Conservation (phyloP, 768 basidiomycete genomes). For the Trametes elegans region DNA sequence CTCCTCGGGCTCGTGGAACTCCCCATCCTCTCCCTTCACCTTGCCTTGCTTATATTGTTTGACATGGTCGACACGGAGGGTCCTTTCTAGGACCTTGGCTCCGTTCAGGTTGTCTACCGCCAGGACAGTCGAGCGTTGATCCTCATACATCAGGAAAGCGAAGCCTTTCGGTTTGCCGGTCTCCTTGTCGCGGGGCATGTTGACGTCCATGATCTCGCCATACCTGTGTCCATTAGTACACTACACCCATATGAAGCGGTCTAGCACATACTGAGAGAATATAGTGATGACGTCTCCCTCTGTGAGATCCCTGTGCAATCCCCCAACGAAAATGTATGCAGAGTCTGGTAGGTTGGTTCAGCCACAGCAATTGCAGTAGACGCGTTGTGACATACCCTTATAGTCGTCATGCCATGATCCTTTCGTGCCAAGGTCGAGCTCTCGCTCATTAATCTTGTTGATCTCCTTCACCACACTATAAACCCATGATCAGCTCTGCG, state of each 20-base stretch:
- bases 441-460: constrained; percentile 86
- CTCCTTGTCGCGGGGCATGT: constrained; percentile 90
- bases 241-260: background rate
- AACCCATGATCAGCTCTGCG: background rate
- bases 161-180: constrained; percentile 92
- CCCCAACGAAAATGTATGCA: constrained; percentile 93
- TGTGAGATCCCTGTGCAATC: constrained; percentile 83
- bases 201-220: constrained; percentile 95
- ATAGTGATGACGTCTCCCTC: constrained; percentile 98
- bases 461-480: constrained; percentile 90
- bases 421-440: constrained; percentile 72
- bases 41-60: constrained; percentile 90
- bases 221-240: constrained; percentile 52
- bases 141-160: constrained; percentile 98
- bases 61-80: constrained; percentile 89
- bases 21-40: constrained; percentile 74
- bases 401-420: constrained; percentile 97
- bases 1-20: constrained; percentile 81
- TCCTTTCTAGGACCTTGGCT: constrained; percentile 81
- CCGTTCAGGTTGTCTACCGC: constrained; percentile 99
- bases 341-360: constrained; percentile 74
- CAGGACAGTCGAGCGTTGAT: constrained; percentile 92
- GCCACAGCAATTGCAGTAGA: background rate
- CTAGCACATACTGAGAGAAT: constrained; percentile 84
- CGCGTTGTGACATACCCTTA: constrained; percentile 49